Conservation (phyloP, 306 rosid genomes). For the Cercis canadensis region DNA sequence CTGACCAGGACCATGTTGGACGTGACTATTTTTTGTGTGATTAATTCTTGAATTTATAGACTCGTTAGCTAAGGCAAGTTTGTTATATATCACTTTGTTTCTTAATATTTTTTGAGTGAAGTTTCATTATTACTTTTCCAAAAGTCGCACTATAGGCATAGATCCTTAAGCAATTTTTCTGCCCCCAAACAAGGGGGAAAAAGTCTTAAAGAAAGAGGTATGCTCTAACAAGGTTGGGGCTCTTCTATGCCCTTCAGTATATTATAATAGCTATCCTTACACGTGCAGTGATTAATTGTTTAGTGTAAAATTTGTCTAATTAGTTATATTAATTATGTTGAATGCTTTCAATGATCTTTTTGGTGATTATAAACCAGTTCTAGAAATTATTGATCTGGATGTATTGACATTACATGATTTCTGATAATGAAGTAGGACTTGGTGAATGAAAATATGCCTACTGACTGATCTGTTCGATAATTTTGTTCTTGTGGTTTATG, state of each 20-base stretch:
- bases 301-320: background rate
- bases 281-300: background rate
- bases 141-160: background rate
- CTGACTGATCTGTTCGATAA: background rate
- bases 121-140: background rate
- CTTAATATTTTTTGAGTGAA: background rate
- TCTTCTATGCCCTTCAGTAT: no score
- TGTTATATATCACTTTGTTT: background rate
- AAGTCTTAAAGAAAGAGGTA: no score
- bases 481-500: conserved; percentile 1
- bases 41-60: background rate
- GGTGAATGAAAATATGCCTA: background rate
- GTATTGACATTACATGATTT: conserved; percentile 6
- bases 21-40: background rate
- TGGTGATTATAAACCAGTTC: no score
- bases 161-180: no score
- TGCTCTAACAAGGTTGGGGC: no score
- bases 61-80: background rate
- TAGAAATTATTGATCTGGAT: background rate
- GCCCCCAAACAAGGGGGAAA: no score
- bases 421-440: background rate
- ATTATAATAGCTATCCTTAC: no score
- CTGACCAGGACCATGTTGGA: background rate
- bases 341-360: background rate
- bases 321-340: background rate